Conservation (phyloP, 2,329 filamentous ascomycete species). For the Colletotrichum lini region DNA sequence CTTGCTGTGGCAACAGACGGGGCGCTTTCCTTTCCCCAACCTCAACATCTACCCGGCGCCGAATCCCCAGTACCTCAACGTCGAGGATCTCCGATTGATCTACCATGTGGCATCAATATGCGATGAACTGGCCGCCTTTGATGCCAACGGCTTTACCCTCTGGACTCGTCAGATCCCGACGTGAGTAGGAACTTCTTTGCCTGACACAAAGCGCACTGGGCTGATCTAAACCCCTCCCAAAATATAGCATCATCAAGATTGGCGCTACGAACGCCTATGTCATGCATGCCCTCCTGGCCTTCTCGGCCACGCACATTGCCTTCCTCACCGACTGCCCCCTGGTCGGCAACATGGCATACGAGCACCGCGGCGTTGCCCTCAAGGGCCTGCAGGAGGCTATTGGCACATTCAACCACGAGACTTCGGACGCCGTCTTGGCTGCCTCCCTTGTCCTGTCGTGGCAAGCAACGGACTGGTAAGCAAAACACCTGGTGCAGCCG, state of each 20-base stretch:
- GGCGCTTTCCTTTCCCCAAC: conserved; percentile 87
- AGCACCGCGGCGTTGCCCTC: conserved; percentile 88
- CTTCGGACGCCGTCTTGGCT: conserved; percentile 91
- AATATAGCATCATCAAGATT: conserved; percentile 81
- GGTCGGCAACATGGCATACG: conserved; percentile 89
- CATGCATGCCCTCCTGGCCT: conserved; percentile 92
- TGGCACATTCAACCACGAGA: conserved; percentile 84
- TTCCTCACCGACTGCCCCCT: conserved; percentile 89
- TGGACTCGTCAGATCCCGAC: conserved; percentile 95
- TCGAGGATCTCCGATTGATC: conserved; percentile 87
- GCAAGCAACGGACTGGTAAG: conserved; percentile 97
- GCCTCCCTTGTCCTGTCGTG: conserved; percentile 93
- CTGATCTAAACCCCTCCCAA: neutral
- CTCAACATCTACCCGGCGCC: conserved; percentile 83
- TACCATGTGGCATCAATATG: conserved; percentile 92
- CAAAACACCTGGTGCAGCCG: conserved; percentile 51
- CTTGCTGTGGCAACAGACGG: conserved; percentile 86
- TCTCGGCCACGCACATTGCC: conserved; percentile 95
- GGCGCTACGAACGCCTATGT: conserved; percentile 88
- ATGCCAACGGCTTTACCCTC: conserved; percentile 87
- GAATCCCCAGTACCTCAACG: conserved; percentile 79
- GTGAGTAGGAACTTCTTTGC: conserved; percentile 67
- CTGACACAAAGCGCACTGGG: neutral
- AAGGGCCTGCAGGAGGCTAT: conserved; percentile 92
- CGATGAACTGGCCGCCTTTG: conserved; percentile 82